Evolutionary conservation across 768 basidiomycete genomes (phyloP).

Genomic region (Mycena chlorophos): DNA sequence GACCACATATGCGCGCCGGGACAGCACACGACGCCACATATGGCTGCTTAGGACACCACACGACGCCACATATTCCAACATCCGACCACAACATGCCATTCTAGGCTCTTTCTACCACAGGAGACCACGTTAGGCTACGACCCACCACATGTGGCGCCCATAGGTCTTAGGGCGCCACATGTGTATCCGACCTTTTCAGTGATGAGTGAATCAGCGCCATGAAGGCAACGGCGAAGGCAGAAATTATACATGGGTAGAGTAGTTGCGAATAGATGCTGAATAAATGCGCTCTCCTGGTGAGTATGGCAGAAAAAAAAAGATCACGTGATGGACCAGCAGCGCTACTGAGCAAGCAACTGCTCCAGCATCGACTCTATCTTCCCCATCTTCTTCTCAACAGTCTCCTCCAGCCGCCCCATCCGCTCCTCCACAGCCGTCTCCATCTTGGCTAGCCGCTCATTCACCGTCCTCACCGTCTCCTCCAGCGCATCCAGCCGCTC

Average conservation of each 20-base stretch:
- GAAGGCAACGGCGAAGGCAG: too few species aligned
- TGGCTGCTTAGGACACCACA: too few species aligned
- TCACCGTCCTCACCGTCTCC: slow-evolving; percentile 17
- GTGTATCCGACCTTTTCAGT: neutral
- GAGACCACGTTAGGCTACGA: neutral
- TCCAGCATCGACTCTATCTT: slow-evolving; percentile 23
- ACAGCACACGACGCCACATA: neutral
- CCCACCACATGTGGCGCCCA: neutral
- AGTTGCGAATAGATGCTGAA: too few species aligned
- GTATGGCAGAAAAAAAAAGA: too few species aligned
- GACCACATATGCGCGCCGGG: neutral
- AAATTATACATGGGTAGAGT: too few species aligned
- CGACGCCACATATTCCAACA: too few species aligned
- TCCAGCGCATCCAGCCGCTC: slow-evolving; percentile 21
- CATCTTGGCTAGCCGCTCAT: neutral
- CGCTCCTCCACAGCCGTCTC: slow-evolving; percentile 22
- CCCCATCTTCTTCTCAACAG: slow-evolving; percentile 19
- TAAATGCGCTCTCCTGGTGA: too few species aligned
- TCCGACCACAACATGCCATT: too few species aligned
- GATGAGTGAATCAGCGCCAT: too few species aligned
- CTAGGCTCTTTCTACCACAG: neutral
- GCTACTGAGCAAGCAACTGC: too few species aligned
- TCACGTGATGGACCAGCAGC: too few species aligned
- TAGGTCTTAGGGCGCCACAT: neutral
- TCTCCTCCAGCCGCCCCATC: slow-evolving; percentile 20